A percentile compares a stretch with the other conserved stretches of the same genome.
These are phyloP conservation scores for Pelargonium exstipulatum DNA, from an alignment of 441 rosid species.

Conservation along the genomic window DNA sequence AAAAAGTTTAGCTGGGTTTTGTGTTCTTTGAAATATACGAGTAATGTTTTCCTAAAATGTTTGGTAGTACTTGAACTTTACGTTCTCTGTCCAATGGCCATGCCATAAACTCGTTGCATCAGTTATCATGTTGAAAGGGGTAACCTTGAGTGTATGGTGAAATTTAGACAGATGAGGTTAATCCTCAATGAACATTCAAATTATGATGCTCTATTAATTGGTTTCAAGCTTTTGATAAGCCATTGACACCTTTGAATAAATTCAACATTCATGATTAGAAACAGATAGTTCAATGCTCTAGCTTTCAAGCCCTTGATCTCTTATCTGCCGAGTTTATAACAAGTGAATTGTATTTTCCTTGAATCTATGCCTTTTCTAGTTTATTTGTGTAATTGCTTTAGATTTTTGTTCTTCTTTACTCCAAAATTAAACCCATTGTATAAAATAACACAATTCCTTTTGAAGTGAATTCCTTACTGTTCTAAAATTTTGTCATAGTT, in stretches of 20 bases:
- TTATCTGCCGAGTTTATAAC: neutral
- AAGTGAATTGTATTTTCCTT: neutral
- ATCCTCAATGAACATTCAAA: neutral
- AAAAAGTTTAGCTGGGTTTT: neutral
- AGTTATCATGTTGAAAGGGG: neutral
- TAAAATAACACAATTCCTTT: neutral
- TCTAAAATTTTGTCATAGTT: conserved; percentile 2
- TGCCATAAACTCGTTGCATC: neutral
- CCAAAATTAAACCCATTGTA: neutral
- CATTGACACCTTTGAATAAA: neutral
- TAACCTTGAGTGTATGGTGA: neutral
- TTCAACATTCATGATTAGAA: neutral
- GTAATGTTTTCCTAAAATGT: neutral
- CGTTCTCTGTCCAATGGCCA: neutral
- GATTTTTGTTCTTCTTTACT: neutral
- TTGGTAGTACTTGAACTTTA: neutral
- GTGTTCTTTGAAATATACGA: neutral
- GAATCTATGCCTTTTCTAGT: neutral
- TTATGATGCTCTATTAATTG: neutral
- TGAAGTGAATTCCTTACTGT: neutral
- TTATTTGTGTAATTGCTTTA: neutral
- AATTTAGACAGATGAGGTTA: neutral
- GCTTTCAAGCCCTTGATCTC: neutral
- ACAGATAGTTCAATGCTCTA: neutral
- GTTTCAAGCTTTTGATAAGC: neutral